Evolutionary conservation across 176 grass and related monocot genomes (phyloP), one percentile per base, ranked within the genome.

Genomic region (Eleusine indica): DNA sequence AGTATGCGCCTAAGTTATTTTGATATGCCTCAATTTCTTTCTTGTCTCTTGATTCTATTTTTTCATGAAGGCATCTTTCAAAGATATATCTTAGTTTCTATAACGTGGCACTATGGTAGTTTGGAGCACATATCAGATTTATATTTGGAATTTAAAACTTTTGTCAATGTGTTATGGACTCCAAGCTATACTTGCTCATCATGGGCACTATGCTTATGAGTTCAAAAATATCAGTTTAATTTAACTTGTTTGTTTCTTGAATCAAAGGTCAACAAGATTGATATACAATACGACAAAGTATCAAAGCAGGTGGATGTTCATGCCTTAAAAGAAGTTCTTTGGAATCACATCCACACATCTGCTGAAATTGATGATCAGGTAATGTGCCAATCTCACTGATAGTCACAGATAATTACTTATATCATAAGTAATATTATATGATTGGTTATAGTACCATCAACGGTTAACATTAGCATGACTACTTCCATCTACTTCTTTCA

Each of bases 281-380:
- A 98, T 83, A 87, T 98, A 85, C 76, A 95, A 53, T 98, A 98
- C 48, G 93, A 94, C 89, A 98, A 95, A 71, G 96, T 94, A 76
- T 98, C 93, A 6, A 98, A 95, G 82, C 96, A 94, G 87, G 96
- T 98, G 30, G 96, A 98, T 85, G 96, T 98, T 92, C 96, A 98
- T 95, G 89, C 91, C 66, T 87, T 98, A 39, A 98, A 98, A 83
- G 82, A 95, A 76, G 90, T 93, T 28, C 85, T 98, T 9, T 98
- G 96, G 96, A 93, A 82, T 77, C 93, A 93, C 78, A 93, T 98
- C 71, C 80, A 98, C 87, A 79, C 87, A 71, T 88, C 85, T 80
- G 44, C 85, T 74, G 86, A 90, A 48, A 82, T 65, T 82, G 87
- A 84, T 70, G 12, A 66, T 76, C 68, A 52, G 69, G 96, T 98